Evolutionary conservation across 192 early-diverging fungal species (phyloP).

Genomic region (Coemansia sp.): DNA sequence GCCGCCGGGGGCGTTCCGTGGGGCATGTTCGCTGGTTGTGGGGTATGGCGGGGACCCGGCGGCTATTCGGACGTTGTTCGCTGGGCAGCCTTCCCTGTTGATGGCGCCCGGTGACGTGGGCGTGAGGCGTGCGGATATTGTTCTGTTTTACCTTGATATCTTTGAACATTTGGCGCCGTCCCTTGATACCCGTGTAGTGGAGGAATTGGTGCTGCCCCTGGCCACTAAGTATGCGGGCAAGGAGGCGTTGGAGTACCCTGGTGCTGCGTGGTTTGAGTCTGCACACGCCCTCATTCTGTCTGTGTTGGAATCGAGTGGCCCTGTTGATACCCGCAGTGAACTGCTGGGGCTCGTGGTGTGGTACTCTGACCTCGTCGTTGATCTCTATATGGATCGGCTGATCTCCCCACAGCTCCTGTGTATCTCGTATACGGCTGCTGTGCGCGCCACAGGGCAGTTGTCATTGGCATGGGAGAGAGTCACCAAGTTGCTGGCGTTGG

Average conservation of each 20-base stretch:
- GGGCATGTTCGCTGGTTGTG: conserved; percentile 2
- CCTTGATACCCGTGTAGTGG: background rate
- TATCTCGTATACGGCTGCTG: conserved; percentile 25
- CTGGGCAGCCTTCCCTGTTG: conserved; percentile 14
- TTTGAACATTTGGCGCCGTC: conserved; percentile 23
- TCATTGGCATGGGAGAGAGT: conserved; percentile 15
- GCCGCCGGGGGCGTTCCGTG: conserved; percentile 14
- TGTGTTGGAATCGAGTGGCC: conserved; percentile 11
- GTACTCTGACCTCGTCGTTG: conserved; percentile 28
- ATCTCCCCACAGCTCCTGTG: conserved; percentile 28
- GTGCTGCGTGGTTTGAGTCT: conserved; percentile 38
- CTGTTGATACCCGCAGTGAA: background rate
- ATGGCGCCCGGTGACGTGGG: background rate
- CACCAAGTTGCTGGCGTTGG: background rate
- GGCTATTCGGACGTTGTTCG: conserved; percentile 12
- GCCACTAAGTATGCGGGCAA: conserved; percentile 16
- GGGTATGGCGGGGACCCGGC: background rate
- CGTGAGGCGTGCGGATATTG: background rate
- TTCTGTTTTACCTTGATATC: conserved; percentile 45
- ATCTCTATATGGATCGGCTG: conserved; percentile 9
- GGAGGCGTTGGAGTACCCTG: background rate
- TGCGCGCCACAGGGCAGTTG: background rate
- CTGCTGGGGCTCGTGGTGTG: conserved; percentile 19
- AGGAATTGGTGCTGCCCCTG: conserved; percentile 16
- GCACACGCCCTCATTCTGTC: conserved; percentile 38